phyloP scores from a whole-genome alignment of 225 moss, liverwort and hornwort genomes.

The Sphagnum tenellum region DNA sequence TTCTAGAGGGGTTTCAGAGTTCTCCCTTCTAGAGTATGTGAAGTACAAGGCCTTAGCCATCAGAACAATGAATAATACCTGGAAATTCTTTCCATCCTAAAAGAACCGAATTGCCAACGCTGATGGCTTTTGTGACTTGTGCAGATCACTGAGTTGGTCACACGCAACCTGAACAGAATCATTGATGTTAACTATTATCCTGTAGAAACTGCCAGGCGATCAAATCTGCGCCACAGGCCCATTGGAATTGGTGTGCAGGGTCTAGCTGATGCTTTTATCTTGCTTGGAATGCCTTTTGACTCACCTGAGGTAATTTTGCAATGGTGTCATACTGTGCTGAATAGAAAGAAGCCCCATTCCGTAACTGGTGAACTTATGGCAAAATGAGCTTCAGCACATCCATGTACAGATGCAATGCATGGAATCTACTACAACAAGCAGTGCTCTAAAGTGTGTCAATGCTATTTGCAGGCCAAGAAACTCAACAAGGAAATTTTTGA shows the following conservation, averaged over 20 bases:
- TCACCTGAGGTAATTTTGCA: constrained; percentile 1
- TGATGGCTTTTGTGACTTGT: background rate
- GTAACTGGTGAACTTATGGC: too few relatives aligned
- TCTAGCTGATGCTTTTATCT: constrained; percentile 38
- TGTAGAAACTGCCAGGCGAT: constrained; percentile 19
- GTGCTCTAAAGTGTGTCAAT: background rate
- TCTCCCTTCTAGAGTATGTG: too few relatives aligned
- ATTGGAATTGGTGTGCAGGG: constrained; percentile 50
- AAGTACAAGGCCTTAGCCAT: too few relatives aligned
- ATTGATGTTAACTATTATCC: constrained; percentile 42
- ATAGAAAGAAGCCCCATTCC: too few relatives aligned
- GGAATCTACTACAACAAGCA: too few relatives aligned
- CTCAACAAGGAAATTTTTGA: constrained; percentile 43
- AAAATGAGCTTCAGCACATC: too few relatives aligned
- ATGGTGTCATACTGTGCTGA: too few relatives aligned
- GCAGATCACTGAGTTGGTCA: constrained; percentile 25
- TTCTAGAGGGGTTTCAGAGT: too few relatives aligned
- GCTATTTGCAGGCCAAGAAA: constrained; percentile 17
- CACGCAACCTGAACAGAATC: constrained; percentile 32
- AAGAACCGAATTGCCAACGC: background rate
- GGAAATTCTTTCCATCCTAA: background rate
- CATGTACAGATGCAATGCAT: background rate
- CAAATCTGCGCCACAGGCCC: constrained; percentile 37
- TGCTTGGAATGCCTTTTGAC: constrained; percentile 43
- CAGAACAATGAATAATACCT: too few relatives aligned